Evolutionary conservation across 2,329 filamentous ascomycete genomes (phyloP), one percentile per base, ranked within the genome.

Genomic region (Thelonectria blattea): DNA sequence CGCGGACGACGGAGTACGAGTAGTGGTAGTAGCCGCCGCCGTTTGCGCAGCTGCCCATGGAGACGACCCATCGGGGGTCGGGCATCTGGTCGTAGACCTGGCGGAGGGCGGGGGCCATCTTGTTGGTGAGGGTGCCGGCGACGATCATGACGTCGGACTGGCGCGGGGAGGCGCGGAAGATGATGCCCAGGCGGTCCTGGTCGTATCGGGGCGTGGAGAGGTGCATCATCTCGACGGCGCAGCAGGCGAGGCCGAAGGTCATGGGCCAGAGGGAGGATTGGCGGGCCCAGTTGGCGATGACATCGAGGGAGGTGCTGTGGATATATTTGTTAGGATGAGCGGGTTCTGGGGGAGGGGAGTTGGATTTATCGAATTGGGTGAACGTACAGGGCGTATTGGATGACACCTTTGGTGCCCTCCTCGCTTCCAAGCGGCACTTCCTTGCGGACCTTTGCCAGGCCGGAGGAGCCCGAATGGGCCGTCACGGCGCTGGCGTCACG

Each of bases 11-110:
- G 67, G 83, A 87, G 79, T 94, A 94, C 76, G 88, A 91, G 80
- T 94, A 93, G 78, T 94, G 91, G 76, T 94, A 93, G 80, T 94
- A 94, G 55, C 91, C 91, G 63, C 91, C 91, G 52, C 91, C 91
- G 76, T 93, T 93, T 62, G 91, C 91, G 76, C 91, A 94, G 72
- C 88, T 91, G 12, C 91, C 91, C 91, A 94, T 94, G 69, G 88
- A 91, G 71, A 87, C 77, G 69, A 94, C 92, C 92, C 92, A 96
- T 73, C 90, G 85, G 17, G 92, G 92, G 32, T 96, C 92, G 30
- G 92, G 92, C 92, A 96, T 96, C 82, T 96, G 93, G 77, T 97
- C 93, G 80, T 97, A 97, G 63, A 96, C 90, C 79, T 95, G 91
- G 76, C 93, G 85, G 73, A 97, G 81, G 34, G 93, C 93, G 2